Evolutionary conservation across 23 red algal genomes (phyloP), one percentile per base, ranked within the genome.

Genomic region (Agarophyton chilense): DNA sequence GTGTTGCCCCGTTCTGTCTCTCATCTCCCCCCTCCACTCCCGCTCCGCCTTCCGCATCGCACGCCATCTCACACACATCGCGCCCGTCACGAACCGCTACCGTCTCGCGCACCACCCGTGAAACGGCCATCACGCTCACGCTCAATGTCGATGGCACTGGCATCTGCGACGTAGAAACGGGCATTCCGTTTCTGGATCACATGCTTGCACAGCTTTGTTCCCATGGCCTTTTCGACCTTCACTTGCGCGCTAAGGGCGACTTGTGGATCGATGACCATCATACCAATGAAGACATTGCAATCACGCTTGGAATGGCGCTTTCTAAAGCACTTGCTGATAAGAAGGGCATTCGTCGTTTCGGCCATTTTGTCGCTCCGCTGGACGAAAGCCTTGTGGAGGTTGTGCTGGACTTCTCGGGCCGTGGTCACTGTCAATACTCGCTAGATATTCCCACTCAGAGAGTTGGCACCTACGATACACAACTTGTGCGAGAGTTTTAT

Each of bases 211-310:
- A 98, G 84, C 50, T 98, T 45, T 91, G 87, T 47, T 93, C 93
- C 28, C 96, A 98, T 70, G 96, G 96, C 47, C 60, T 98, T 25
- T 65, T 98, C 35, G 96, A 98, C 70, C 76, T 98, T 33, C 34
- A 95, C 34, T 26, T 98, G 62, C 89, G 90, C 46, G 96, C 96
- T n/a, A 60, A 81, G 16, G 96, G 96, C 22, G 96, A 98, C 72
- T 90, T 93, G 45, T 92, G 94, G 88, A 98, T 98, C 44, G 96
- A 98, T 63, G 96, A 98, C 58, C 96, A 98, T 52, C 96, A 98
- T 82, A 95, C 92, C 39, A 98, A 98, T 67, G 96, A 98, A 77
- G 96, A 98, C 49, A 82, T 98, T 57, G 96, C 88, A 38, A 98
- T 98, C 56, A 93, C 96, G 31, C 60, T 98, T 6, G 96, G 96